These are phyloP conservation scores for Solanum appendiculatum DNA, from an alignment of 257 asterid species.

Conservation along the genomic window DNA sequence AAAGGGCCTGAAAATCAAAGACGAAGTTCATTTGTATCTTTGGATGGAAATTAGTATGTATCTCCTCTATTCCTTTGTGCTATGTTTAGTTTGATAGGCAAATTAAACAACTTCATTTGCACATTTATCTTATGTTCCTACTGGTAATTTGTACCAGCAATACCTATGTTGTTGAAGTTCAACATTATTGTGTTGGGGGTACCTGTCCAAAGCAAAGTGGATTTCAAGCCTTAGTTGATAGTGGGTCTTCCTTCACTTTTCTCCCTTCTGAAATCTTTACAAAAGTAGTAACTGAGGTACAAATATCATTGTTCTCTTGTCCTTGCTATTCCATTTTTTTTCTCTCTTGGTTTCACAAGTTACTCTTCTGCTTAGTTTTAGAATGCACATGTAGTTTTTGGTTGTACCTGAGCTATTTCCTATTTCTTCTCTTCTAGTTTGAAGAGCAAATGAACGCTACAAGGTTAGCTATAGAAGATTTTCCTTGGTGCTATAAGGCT, in stretches of 20 bases:
- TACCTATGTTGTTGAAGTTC: conserved; percentile 49
- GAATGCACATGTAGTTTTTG: not conserved
- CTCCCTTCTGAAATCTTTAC: conserved; percentile 42
- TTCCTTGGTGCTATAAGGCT: conserved; percentile 51
- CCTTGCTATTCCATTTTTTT: not conserved
- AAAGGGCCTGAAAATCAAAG: conserved; percentile 55
- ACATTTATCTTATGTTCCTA: not conserved
- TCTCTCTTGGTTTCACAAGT: not conserved
- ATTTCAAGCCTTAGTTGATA: conserved; percentile 50
- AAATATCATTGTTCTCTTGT: not conserved
- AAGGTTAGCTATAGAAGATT: conserved; percentile 24
- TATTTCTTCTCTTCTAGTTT: conserved; percentile 32
- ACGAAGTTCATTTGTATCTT: conserved; percentile 41
- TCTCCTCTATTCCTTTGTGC: not conserved
- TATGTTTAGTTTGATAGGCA: not conserved
- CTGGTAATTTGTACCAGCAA: conserved; percentile 16
- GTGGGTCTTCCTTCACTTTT: conserved; percentile 77
- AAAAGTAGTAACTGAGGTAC: conserved; percentile 48
- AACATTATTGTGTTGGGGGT: conserved; percentile 44
- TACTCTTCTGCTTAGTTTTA: not conserved
- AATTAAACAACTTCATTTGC: not conserved
- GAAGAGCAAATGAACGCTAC: conserved; percentile 39
- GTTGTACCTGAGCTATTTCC: not conserved
- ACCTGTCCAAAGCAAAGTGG: conserved; percentile 48
- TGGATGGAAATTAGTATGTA: conserved; percentile 33